These are phyloP conservation scores for Venturia asperata DNA, from an alignment of 2,329 filamentous ascomycete species.

Conservation along the genomic window DNA sequence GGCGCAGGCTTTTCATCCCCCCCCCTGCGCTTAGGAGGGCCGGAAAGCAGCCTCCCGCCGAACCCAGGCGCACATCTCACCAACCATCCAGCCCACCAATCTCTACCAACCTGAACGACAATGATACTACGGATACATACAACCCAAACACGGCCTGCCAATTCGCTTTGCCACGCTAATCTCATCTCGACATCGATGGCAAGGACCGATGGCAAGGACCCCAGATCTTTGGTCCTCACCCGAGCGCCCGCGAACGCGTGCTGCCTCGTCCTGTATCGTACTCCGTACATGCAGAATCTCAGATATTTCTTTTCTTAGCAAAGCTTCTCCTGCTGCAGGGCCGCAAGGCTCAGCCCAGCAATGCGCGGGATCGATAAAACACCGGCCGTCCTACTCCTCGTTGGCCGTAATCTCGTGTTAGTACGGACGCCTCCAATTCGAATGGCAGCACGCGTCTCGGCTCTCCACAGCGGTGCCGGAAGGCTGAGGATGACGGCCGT, in stretches of 20 bases:
- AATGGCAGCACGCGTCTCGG: constrained; percentile 9
- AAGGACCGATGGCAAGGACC: background rate
- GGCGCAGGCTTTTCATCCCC: background rate
- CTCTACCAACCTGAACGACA: background rate
- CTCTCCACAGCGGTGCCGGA: constrained; percentile 2
- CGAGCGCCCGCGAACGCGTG: background rate
- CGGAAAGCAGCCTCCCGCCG: background rate
- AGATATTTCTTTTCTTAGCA: background rate
- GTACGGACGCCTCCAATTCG: background rate
- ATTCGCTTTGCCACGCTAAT: background rate
- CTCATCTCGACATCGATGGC: background rate
- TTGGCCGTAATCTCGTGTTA: background rate
- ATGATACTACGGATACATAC: background rate
- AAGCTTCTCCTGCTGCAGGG: background rate
- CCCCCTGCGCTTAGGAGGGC: background rate
- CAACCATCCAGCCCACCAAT: background rate
- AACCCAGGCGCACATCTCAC: background rate
- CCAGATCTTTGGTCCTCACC: background rate
- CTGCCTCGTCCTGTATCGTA: background rate
- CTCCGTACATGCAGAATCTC: constrained; percentile 1
- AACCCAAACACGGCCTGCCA: background rate
- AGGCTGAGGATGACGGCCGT: constrained; percentile 12
- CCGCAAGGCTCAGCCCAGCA: background rate
- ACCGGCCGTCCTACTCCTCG: background rate
- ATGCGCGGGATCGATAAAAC: background rate